Conservation (phyloP, 371 early-diverging fungal genomes). For the Capniomyces stellatus region DNA sequence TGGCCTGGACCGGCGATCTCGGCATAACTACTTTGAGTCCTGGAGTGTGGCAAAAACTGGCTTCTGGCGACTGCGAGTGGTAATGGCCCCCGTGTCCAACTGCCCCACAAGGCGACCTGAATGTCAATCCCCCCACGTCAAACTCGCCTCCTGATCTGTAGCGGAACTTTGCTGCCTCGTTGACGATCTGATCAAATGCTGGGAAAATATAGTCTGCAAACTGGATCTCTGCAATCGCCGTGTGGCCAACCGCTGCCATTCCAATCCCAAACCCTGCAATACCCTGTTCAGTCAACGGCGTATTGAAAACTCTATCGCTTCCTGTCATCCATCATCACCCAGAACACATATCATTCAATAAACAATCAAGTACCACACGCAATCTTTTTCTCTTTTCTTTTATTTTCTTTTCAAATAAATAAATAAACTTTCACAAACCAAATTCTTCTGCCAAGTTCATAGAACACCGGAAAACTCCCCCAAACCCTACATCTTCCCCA, state of each 20-base stretch:
- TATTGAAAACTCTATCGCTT: slow-evolving; percentile 87
- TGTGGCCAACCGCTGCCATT: slow-evolving; percentile 88
- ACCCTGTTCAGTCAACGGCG: slow-evolving; percentile 91
- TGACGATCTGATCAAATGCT: slow-evolving; percentile 96
- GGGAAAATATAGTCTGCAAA: slow-evolving; percentile 97
- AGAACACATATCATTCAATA: no score
- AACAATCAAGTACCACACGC: no score
- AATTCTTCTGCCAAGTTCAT: slow-evolving; percentile 80
- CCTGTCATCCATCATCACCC: no score
- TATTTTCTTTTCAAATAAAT: no score
- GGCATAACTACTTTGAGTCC: slow-evolving; percentile 92
- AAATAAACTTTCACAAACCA: no score
- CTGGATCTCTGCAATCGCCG: slow-evolving; percentile 96
- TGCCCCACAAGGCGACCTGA: slow-evolving; percentile 84
- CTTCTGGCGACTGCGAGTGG: slow-evolving; percentile 92
- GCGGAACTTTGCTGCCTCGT: slow-evolving; percentile 95
- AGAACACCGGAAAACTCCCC: slow-evolving; percentile 93
- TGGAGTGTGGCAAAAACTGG: slow-evolving; percentile 88
- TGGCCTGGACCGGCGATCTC: slow-evolving; percentile 88
- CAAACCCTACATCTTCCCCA: slow-evolving; percentile 97
- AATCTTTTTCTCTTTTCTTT: no score
- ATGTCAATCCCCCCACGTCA: slow-evolving; percentile 77
- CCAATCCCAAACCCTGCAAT: slow-evolving; percentile 97
- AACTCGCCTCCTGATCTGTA: slow-evolving; percentile 90
- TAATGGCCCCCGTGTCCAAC: slow-evolving; percentile 97